Evolutionary conservation across 768 basidiomycete species (phyloP).

Genomic region (Gymnopilus dilepis): DNA sequence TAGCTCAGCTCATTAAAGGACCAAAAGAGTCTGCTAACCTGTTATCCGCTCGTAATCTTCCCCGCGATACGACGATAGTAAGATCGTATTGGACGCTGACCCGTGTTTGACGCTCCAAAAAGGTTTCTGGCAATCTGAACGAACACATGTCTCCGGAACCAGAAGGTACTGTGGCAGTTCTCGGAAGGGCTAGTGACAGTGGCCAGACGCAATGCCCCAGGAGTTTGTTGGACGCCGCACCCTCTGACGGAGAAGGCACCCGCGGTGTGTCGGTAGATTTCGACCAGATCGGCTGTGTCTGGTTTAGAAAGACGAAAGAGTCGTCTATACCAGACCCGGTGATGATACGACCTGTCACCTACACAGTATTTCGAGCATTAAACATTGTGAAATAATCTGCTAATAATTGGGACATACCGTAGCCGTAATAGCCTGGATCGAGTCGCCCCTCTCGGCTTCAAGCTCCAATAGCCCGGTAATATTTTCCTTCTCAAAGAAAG

Average conservation of each 20-base stretch:
- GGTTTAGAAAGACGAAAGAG: slow-evolving; percentile 49
- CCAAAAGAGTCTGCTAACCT: slow-evolving; percentile 37
- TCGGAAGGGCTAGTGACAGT: slow-evolving; percentile 51
- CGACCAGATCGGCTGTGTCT: slow-evolving; percentile 53
- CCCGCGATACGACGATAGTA: slow-evolving; percentile 48
- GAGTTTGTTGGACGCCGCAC: slow-evolving; percentile 46
- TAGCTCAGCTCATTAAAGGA: not conserved
- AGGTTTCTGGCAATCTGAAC: slow-evolving; percentile 56
- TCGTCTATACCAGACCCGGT: slow-evolving; percentile 51
- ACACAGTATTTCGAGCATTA: not conserved
- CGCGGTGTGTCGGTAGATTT: slow-evolving; percentile 46
- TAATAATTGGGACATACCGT: slow-evolving; percentile 36
- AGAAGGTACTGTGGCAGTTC: slow-evolving; percentile 45
- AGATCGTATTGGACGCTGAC: slow-evolving; percentile 60
- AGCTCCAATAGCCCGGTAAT: slow-evolving; percentile 54
- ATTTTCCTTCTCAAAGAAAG: slow-evolving; percentile 59
- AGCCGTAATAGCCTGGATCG: slow-evolving; percentile 52
- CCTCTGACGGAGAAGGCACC: slow-evolving; percentile 47
- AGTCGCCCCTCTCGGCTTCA: slow-evolving; percentile 55
- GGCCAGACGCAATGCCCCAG: slow-evolving; percentile 54
- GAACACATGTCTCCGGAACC: slow-evolving; percentile 41
- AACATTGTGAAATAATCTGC: not conserved
- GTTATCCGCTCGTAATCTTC: slow-evolving; percentile 53
- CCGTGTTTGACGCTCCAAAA: slow-evolving; percentile 52
- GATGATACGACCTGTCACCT: slow-evolving; percentile 59